Evolutionary conservation across 2,329 filamentous ascomycete genomes (phyloP), one percentile per base, ranked within the genome.

Genomic region (Monosporascus sp.): DNA sequence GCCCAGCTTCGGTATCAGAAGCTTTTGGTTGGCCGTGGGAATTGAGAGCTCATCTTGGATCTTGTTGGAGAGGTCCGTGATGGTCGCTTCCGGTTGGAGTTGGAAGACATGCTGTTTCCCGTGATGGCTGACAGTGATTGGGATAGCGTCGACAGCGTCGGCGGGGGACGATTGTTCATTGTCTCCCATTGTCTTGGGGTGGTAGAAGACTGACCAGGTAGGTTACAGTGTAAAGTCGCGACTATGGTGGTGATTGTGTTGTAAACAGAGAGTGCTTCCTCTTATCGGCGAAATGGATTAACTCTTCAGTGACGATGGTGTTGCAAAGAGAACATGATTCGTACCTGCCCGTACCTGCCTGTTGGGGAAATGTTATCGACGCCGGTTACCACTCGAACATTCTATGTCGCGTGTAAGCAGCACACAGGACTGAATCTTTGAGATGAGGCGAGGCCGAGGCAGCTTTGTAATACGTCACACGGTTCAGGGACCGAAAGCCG

Each of bases 1-100:
- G 27, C 85, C 85, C 7, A 80, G 73, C 64, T 87, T 88, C 43
- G 85, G 78, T 16, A 83, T 77, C 59, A 89, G 76, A 65, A 88
- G 78, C 66, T 90, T 90, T 64, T 89, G 86, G 68, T 89, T 84
- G 9, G 74, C 67, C 37, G 72, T 55, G 0, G 86, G 85, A 51
- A 90, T 82, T 49, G 76, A 78, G 51, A 89, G 76, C 3, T 70
- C 67, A 44, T 72, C 66, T 53, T 80, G 74, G 60, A 89, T 81
- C 56, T 78, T 74, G 49, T 76, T 67, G 45, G 84, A 85, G 38
- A 90, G 79, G 61, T 88, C 84, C 52, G 71, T 61, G 45, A 83
- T 70, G 6, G 78, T 81, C 19, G 77, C 74, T 55, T 74, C 71
- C 16, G 70, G 60, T 7, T 71, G 66, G 49, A 82, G 72, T 6